phyloP scores from a whole-genome alignment of 2,329 filamentous ascomycete species.

The Metarhizium brunneum region DNA sequence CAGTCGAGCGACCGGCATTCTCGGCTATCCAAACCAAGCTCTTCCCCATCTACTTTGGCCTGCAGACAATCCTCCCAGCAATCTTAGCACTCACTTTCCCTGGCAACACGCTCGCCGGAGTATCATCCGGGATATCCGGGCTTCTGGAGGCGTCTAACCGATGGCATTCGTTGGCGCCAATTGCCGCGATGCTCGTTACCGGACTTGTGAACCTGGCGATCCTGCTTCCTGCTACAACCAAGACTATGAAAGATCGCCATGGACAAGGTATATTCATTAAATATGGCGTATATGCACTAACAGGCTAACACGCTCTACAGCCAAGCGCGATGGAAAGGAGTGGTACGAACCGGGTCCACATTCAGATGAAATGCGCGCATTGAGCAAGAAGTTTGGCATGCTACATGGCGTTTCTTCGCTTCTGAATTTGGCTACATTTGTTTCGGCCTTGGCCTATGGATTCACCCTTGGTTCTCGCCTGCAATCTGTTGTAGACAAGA shows the following conservation, averaged over 20 bases:
- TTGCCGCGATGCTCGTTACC: slow-evolving; percentile 60
- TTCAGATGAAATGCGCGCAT: slow-evolving; percentile 69
- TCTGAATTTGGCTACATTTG: slow-evolving; percentile 63
- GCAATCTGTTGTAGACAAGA: slow-evolving; percentile 25
- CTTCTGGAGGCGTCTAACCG: slow-evolving; percentile 52
- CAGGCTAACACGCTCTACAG: slow-evolving; percentile 29
- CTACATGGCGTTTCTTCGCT: slow-evolving; percentile 76
- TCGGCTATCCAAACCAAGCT: slow-evolving; percentile 67
- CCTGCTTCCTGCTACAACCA: slow-evolving; percentile 66
- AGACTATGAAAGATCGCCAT: slow-evolving; percentile 65
- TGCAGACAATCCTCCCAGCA: slow-evolving; percentile 69
- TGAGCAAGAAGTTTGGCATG: slow-evolving; percentile 71
- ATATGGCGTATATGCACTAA: background rate
- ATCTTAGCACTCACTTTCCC: slow-evolving; percentile 74
- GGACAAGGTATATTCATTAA: slow-evolving; percentile 55
- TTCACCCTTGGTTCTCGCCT: slow-evolving; percentile 60
- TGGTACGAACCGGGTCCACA: slow-evolving; percentile 72
- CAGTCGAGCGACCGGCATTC: slow-evolving; percentile 73
- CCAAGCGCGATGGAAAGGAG: slow-evolving; percentile 82
- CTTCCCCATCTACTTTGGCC: slow-evolving; percentile 81
- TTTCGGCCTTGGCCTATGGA: slow-evolving; percentile 69
- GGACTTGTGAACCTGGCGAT: slow-evolving; percentile 62
- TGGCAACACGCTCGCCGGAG: slow-evolving; percentile 40
- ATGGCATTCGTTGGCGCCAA: slow-evolving; percentile 56
- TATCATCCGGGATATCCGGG: slow-evolving; percentile 40